Conservation (phyloP, 179 eudicot genomes). For the Nepenthes alata region DNA sequence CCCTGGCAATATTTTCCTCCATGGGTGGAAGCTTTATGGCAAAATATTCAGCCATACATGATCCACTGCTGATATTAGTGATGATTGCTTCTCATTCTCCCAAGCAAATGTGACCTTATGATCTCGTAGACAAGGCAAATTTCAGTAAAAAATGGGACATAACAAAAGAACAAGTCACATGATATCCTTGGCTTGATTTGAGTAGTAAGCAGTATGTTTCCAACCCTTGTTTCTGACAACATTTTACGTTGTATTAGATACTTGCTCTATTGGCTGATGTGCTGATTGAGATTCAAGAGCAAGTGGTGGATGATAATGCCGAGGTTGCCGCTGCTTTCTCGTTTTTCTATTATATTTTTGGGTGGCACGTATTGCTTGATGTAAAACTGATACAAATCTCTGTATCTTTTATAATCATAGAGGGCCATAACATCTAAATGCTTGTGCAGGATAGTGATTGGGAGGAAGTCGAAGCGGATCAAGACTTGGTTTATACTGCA, state of each 20-base stretch:
- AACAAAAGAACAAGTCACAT: too few relatives aligned
- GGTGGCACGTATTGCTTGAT: too few relatives aligned
- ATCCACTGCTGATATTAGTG: too few relatives aligned
- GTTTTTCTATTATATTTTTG: neutral
- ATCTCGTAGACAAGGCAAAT: too few relatives aligned
- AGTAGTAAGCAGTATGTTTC: too few relatives aligned
- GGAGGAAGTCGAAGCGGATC: conserved; percentile 66
- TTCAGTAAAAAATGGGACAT: neutral
- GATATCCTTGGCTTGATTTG: too few relatives aligned
- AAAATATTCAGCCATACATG: too few relatives aligned
- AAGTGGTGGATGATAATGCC: conserved; percentile 50
- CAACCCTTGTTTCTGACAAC: neutral
- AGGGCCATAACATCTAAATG: neutral
- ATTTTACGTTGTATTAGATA: conserved; percentile 30
- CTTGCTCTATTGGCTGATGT: conserved; percentile 72
- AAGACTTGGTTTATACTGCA: conserved; percentile 27
- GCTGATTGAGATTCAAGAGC: conserved; percentile 83
- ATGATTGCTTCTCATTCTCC: too few relatives aligned
- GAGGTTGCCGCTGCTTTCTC: conserved; percentile 14
- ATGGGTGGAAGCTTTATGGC: too few relatives aligned
- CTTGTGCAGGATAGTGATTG: conserved; percentile 80
- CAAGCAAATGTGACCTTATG: too few relatives aligned
- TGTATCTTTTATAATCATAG: neutral
- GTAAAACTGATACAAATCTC: neutral
- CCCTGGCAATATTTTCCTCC: too few relatives aligned